Evolutionary conservation across 148 eudicot genomes (phyloP), one percentile per base, ranked within the genome.

Genomic region (Chenopodium berlandieri): DNA sequence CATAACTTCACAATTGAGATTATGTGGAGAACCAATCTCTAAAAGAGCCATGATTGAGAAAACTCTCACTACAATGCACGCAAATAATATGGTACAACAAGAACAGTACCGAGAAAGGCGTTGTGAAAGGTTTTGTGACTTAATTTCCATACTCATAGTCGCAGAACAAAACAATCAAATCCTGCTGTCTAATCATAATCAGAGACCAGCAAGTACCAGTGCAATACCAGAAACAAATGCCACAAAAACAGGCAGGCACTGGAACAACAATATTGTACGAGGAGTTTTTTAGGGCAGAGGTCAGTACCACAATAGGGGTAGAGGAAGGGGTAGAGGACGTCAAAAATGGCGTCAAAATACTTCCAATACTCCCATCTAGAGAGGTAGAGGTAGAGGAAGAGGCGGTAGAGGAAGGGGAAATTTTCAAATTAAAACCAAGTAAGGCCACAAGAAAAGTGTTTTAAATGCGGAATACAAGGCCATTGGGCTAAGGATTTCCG

Each of bases 1-100:
- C 23, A 75, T 75, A 46, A 66, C 70, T 2, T 66, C 73, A 19
- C 40, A 65, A 27, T 47, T 78, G 7, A 30, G 66, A 19, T 65
- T 78, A 56, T 78, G 62, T 32, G 71, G 79, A n/a, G 32, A 77
- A 64, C n/a, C 4, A 16, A 46, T 46, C 48, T 34, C 20, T 78
- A 73, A 66, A 3, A 17, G n/a, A n/a, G 32, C 25, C 20, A 78
- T 46, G 73, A 20, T 78, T 20, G 80, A 78, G 17, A 65, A 78
- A n/a, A 78, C 40, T 9, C 47, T 71, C 4, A 52, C 68, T 2
- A 76, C 68, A n/a, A 76, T 56, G 78, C 78, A 76, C 25, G 4
- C 60, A 37, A 37, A 37, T 37, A 37, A 37, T 37, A 37, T 37
- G 40, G 40, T 37, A 37, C 40, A 4, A 6, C 40, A 37, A 37